Base-by-base conservation (phyloP, 768 basidiomycete genomes). In the Ramaria sp. region DNA sequence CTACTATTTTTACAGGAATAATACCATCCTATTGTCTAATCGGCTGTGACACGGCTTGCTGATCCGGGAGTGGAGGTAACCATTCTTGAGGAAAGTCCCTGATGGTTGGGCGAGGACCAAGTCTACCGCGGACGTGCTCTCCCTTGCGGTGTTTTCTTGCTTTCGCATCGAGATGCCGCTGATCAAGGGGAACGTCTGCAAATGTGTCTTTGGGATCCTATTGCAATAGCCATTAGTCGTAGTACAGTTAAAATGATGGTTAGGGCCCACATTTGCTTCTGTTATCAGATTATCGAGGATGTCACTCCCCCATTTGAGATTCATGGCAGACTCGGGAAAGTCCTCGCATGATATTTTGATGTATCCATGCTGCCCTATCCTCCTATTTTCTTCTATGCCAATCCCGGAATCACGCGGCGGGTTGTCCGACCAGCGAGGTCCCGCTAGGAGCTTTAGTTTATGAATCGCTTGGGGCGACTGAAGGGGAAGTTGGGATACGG, bases 291-390 rank as follows among this genome's bases (percentile, higher is more conserved):
- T 71, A 63, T 93, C 87, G 52, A 99, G 67, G 15, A 81, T 76
- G 64, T 98, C 94, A 60, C 85, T 87, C 38, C 87, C 89, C 87
- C 91, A 95, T 67, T 94, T 95, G 62, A 95, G 72, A 68, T 99
- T 99, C 87, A 88, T 85, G 25, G 80, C 74, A 1, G 83, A 78
- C 60, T 79, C 74, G 6, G 83, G 81, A 67, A 91, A 95, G 67
- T 86, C 80, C 62, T 97, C 94, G 64, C 88, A 92, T 0, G 86
- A 77, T 57, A 98, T 87, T 71, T 93, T 93, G 68, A 99, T 73
- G 69, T 79, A 94, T 3, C 94, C 94, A 55, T 89, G 78, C 50
- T 75, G 72, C 65, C 74, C 78, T 9, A 64, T 67, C 44, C 72
- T 72, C 41, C 76, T 66, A n/a, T 56, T 27, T 38, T 57, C 45